phyloP scores from a whole-genome alignment of 768 basidiomycete species.

The Phanerodontia chrysosporium region DNA sequence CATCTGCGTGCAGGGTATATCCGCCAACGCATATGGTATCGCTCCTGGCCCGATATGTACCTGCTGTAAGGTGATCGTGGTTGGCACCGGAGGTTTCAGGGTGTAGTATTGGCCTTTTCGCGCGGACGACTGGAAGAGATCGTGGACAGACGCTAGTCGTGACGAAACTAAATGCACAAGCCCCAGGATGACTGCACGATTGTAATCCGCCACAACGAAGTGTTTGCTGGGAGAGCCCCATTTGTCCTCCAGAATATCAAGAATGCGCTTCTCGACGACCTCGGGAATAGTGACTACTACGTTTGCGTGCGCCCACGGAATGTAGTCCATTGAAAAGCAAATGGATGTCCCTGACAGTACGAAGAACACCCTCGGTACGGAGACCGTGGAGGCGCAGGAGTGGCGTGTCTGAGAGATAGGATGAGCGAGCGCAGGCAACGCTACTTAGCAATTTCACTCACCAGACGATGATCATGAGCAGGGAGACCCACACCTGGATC shows the following conservation, averaged over 20 bases:
- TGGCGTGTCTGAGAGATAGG: background rate
- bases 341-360: background rate
- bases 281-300: background rate
- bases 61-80: background rate
- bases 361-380: background rate
- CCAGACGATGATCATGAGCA: no score
- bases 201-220: background rate
- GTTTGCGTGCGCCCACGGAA: background rate
- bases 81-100: background rate
- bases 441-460: no score
- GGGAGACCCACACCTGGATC: background rate
- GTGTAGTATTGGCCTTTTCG: background rate
- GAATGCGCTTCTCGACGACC: background rate
- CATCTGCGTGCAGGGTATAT: background rate
- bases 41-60: background rate
- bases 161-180: background rate
- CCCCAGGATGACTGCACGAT: background rate
- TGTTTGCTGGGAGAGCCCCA: background rate
- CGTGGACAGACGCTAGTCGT: background rate
- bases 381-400: no score
- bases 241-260: background rate
- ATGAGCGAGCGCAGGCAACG: background rate
- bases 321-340: background rate
- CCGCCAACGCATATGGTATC: background rate
- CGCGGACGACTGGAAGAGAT: background rate